phyloP scores from a whole-genome alignment of 148 eudicot genomes.

The Vaccinium corymbosum region DNA sequence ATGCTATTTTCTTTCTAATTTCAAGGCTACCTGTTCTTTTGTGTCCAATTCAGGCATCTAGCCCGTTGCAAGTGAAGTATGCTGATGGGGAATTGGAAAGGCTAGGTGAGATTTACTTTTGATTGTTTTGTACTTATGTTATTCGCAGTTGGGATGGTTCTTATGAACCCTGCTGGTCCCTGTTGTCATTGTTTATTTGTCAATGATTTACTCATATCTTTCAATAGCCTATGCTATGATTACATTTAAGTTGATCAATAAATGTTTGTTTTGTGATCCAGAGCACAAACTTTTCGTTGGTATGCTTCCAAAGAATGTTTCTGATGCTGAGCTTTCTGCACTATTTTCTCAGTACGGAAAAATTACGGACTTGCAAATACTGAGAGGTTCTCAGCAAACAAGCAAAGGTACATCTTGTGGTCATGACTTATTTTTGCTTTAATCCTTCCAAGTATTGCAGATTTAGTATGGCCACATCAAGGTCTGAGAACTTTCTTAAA shows the following conservation, averaged over 20 bases:
- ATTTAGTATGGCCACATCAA: conserved; percentile 9
- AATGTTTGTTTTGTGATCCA: conserved; percentile 28
- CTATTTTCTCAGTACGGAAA: conserved; percentile 84
- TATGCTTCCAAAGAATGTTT: conserved; percentile 95
- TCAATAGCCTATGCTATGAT: background rate
- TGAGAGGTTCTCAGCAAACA: conserved; percentile 93
- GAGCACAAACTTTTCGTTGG: conserved; percentile 97
- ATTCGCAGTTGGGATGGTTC: conserved; percentile 13
- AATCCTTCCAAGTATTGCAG: background rate
- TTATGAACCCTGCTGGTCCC: background rate
- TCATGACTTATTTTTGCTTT: background rate
- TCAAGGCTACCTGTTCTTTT: conserved; percentile 24
- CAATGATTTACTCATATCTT: background rate
- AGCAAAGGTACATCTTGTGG: conserved; percentile 69
- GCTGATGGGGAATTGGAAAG: conserved; percentile 99
- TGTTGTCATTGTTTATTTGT: conserved; percentile 8
- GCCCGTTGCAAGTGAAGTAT: conserved; percentile 99
- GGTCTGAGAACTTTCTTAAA: conserved; percentile 5
- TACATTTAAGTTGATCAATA: conserved; percentile 13
- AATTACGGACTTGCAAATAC: conserved; percentile 80
- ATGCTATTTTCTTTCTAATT: conserved; percentile 20
- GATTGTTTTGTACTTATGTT: conserved; percentile 7
- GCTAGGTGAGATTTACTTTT: conserved; percentile 46
- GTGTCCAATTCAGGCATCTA: conserved; percentile 68
- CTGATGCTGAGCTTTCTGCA: conserved; percentile 80